Percentiles rank a stretch among this genome's conserved stretches.
Evolutionary conservation across 148 eudicot genomes (phyloP).

Genomic region (Silene latifolia): DNA sequence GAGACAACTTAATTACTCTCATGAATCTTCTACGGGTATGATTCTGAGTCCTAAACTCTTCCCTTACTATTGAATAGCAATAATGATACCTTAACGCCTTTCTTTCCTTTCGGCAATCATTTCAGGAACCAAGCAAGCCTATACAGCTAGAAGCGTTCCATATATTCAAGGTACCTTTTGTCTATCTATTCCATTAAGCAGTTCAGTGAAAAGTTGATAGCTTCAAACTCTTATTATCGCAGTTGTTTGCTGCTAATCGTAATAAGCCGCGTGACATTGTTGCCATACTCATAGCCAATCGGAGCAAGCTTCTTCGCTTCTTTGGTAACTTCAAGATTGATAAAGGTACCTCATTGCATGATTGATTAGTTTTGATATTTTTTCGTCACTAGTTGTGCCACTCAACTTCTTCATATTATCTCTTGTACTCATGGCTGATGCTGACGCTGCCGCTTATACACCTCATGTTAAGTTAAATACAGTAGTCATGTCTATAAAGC

Average conservation of each 20-base stretch:
- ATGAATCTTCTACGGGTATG: slow-evolving; percentile 95
- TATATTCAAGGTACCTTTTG: slow-evolving; percentile 54
- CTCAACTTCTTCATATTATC: neutral
- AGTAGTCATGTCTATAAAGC: too few relatives aligned
- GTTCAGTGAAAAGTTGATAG: neutral
- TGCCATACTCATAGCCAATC: slow-evolving; percentile 52
- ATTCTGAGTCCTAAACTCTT: neutral
- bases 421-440: neutral
- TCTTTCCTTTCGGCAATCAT: slow-evolving; percentile 16
- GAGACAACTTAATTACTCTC: slow-evolving; percentile 72
- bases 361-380: too few relatives aligned
- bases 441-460: too few relatives aligned
- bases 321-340: slow-evolving; percentile 45
- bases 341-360: slow-evolving; percentile 34
- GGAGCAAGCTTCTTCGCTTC: slow-evolving; percentile 71
- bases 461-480: too few relatives aligned
- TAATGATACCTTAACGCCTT: neutral
- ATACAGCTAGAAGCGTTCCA: slow-evolving; percentile 83
- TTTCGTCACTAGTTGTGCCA: too few relatives aligned
- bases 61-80: neutral
- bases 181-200: neutral
- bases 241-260: slow-evolving; percentile 69
- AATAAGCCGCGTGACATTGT: slow-evolving; percentile 65
- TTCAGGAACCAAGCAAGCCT: slow-evolving; percentile 71
- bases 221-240: neutral